Evolutionary conservation across 164 flowering plant species (phyloP).

Genomic region (Tetrastigma voinierianum): DNA sequence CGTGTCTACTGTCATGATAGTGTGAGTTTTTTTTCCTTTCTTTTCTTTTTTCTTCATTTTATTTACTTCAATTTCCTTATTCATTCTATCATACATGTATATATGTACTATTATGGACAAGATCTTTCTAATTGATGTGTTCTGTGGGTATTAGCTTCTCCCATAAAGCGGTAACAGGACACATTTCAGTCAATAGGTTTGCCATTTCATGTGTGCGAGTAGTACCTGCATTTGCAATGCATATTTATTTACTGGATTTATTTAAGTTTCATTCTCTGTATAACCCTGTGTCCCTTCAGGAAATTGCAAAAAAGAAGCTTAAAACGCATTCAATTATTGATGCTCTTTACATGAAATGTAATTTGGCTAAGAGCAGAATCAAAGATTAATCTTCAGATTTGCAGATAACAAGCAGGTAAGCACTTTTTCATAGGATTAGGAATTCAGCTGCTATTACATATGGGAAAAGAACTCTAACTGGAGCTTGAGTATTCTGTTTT

Average conservation of each 20-base stretch:
- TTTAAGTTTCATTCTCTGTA: background rate
- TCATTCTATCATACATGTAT: too few species aligned
- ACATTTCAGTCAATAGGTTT: constrained; percentile 64
- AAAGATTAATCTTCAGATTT: constrained; percentile 34
- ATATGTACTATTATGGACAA: too few species aligned
- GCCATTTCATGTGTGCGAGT: constrained; percentile 86
- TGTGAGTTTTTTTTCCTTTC: constrained; percentile 35
- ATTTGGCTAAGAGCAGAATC: constrained; percentile 13
- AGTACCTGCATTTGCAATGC: constrained; percentile 7
- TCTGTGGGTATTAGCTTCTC: too few species aligned
- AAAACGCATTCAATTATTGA: constrained; percentile 44
- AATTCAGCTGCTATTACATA: background rate
- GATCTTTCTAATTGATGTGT: too few species aligned
- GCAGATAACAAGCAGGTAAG: constrained; percentile 57
- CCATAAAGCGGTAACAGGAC: background rate
- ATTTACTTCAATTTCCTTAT: too few species aligned
- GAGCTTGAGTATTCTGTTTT: constrained; percentile 2
- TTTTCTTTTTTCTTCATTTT: constrained; percentile 4
- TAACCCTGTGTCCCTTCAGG: constrained; percentile 13
- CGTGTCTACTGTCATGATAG: constrained; percentile 53
- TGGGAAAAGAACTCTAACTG: background rate
- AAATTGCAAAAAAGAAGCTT: too few species aligned
- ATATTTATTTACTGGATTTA: background rate
- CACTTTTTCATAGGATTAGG: background rate
- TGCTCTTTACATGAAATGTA: constrained; percentile 35